These are phyloP conservation scores for Erythrobasidium yunnanense DNA, from an alignment of 768 basidiomycete genomes.

Conservation along the genomic window DNA sequence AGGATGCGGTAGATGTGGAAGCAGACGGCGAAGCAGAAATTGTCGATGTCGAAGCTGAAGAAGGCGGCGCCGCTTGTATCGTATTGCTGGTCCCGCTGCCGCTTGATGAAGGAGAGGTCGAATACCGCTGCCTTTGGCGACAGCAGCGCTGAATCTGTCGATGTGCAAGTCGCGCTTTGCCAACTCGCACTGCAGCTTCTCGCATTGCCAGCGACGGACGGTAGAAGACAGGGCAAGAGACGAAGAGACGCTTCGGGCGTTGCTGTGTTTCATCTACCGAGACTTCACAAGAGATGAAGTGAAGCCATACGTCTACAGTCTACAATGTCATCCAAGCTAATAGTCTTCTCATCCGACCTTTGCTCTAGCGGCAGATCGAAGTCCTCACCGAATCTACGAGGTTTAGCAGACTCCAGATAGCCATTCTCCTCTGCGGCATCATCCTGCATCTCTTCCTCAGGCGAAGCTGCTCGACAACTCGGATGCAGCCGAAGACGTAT, in stretches of 20 bases:
- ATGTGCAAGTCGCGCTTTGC: not conserved
- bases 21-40: not conserved
- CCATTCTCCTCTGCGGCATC: not conserved
- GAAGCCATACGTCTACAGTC: constrained; percentile 15
- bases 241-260: not conserved
- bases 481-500: constrained; percentile 33
- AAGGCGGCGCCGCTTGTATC: not conserved
- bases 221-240: not conserved
- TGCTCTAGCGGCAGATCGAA: constrained; percentile 1
- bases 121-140: not conserved
- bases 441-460: not conserved
- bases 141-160: not conserved
- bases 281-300: no score
- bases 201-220: not conserved
- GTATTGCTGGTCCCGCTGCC: not conserved
- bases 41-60: not conserved
- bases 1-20: not conserved
- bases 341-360: not conserved
- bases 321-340: constrained; percentile 23
- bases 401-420: not conserved
- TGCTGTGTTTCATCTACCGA: no score
- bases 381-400: constrained; percentile 20
- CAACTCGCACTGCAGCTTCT: not conserved
- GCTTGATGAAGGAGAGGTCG: not conserved
- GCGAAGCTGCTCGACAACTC: constrained; percentile 13